Conservation (phyloP, 1,284 basidiomycete genomes). For the Cryptococcus hybrid region DNA sequence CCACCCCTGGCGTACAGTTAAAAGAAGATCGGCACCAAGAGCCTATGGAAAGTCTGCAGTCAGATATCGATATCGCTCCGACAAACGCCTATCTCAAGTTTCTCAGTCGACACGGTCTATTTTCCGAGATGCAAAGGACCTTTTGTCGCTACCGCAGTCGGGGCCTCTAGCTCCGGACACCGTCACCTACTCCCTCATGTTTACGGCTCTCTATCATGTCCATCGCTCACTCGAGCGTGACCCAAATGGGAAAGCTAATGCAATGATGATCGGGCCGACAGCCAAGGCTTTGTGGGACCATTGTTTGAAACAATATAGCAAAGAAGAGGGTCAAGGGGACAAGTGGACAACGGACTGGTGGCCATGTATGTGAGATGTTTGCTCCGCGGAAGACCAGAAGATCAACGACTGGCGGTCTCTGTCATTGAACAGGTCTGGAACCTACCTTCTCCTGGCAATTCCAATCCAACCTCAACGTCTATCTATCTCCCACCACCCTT, state of each 20-base stretch:
- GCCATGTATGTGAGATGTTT: slow-evolving; percentile 27
- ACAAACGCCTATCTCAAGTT: slow-evolving; percentile 48
- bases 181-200: slow-evolving; percentile 41
- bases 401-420: slow-evolving; percentile 25
- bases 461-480: not conserved
- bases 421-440: slow-evolving; percentile 31
- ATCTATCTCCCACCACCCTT: not conserved
- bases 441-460: slow-evolving; percentile 22
- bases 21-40: not conserved
- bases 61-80: slow-evolving; percentile 28
- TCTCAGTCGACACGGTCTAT: slow-evolving; percentile 34
- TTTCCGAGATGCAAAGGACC: slow-evolving; percentile 39
- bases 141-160: slow-evolving; percentile 31
- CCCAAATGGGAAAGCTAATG: not conserved
- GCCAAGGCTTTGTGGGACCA: slow-evolving; percentile 33
- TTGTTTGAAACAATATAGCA: slow-evolving; percentile 24
- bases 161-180: slow-evolving; percentile 38
- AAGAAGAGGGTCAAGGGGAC: slow-evolving; percentile 3
- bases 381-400: slow-evolving; percentile 25
- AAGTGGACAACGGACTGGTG: slow-evolving; percentile 33
- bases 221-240: not conserved
- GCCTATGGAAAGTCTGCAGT: not conserved
- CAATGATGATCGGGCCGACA: slow-evolving; percentile 15
- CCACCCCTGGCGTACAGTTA: not conserved
- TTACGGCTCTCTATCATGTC: slow-evolving; percentile 18